Evolutionary conservation across 192 early-diverging fungal genomes (phyloP).

Genomic region (Coemansia sp.): DNA sequence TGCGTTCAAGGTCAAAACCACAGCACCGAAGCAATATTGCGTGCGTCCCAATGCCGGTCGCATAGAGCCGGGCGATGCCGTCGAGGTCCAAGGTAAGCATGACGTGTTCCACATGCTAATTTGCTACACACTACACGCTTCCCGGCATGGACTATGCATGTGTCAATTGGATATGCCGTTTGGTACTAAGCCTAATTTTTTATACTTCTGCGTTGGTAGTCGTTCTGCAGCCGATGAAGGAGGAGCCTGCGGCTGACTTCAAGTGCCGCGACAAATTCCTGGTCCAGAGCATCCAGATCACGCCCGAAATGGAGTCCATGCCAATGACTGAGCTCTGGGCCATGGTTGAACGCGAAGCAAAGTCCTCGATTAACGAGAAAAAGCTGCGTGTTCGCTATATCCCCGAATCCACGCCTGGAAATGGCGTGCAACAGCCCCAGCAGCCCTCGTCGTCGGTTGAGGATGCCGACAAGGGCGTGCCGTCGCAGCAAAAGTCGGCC

Average conservation of each 20-base stretch:
- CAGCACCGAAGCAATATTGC: slow-evolving; percentile 96
- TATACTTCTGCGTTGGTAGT: slow-evolving; percentile 56
- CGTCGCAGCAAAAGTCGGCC: slow-evolving; percentile 24
- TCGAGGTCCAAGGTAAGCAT: slow-evolving; percentile 76
- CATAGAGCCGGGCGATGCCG: slow-evolving; percentile 66
- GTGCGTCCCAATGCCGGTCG: slow-evolving; percentile 92
- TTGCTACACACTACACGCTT: neutral
- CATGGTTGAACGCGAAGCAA: slow-evolving; percentile 63
- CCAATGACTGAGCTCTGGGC: slow-evolving; percentile 73
- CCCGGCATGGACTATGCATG: neutral
- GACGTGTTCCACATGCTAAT: no score
- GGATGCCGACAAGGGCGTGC: slow-evolving; percentile 3
- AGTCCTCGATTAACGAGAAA: slow-evolving; percentile 66
- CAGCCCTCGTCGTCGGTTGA: slow-evolving; percentile 6
- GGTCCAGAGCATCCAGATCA: slow-evolving; percentile 83
- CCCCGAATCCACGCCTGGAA: slow-evolving; percentile 43
- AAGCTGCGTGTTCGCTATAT: slow-evolving; percentile 68
- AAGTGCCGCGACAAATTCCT: slow-evolving; percentile 98
- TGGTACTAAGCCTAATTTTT: neutral
- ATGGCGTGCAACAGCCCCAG: neutral
- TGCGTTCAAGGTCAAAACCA: slow-evolving; percentile 99
- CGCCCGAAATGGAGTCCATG: slow-evolving; percentile 67
- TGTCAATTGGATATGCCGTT: no score
- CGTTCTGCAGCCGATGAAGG: slow-evolving; percentile 85
- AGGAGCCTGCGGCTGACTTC: slow-evolving; percentile 74